Evolutionary conservation across 345 rosid genomes (phyloP).

Genomic region (Lepidium africanum): DNA sequence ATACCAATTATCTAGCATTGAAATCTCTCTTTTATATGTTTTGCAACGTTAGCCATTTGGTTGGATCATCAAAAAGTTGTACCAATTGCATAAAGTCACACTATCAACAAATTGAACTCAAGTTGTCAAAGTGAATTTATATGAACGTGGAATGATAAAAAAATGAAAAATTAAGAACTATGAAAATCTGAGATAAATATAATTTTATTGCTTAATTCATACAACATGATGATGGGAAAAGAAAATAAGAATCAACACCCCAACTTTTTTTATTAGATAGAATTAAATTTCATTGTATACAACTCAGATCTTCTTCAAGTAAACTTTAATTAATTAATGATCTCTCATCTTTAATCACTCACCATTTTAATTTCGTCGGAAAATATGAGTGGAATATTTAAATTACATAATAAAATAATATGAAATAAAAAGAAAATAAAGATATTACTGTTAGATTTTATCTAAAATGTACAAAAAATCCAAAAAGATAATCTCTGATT

Average conservation of each 20-base stretch:
- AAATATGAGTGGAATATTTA: no score
- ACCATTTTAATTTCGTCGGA: slow-evolving; percentile 23
- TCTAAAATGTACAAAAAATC: no score
- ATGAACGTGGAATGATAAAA: no score
- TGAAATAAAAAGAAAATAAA: no score
- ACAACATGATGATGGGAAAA: not conserved
- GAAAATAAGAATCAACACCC: not conserved
- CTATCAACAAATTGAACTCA: not conserved
- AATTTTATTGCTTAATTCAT: no score
- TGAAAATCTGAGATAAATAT: no score
- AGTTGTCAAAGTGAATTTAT: not conserved
- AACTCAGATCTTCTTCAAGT: not conserved
- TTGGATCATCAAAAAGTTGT: not conserved
- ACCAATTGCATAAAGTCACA: not conserved
- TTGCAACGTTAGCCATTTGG: not conserved
- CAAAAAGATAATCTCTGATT: no score
- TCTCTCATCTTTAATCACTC: slow-evolving; percentile 3
- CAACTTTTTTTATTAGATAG: not conserved
- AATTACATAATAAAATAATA: no score
- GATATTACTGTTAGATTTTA: no score
- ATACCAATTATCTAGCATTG: not conserved
- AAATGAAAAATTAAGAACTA: not conserved
- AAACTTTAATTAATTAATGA: not conserved
- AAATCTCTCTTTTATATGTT: not conserved
- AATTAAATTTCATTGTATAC: not conserved